Base-by-base conservation (phyloP, 1,284 basidiomycete species). In the Trichosporon inkin region DNA sequence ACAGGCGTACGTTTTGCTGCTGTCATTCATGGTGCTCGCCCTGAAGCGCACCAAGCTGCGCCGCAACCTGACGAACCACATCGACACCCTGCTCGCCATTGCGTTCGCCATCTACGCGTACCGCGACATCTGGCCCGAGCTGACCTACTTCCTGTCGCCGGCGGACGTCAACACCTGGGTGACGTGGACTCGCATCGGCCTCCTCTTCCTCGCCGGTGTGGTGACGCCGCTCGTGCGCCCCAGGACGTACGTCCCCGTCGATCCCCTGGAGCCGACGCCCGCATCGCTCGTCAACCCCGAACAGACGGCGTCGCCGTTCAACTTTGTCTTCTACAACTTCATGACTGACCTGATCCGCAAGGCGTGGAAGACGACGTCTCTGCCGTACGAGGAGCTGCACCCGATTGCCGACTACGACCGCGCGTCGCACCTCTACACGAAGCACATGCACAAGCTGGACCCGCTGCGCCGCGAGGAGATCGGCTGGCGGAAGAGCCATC, bases 41-140 rank as follows among this genome's bases (percentile, higher is more conserved):
- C 65, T 76, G 11, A 63, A 67, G 10, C 68, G 67, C 3, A 69
- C 67, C n/a, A 71, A 69, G 36, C 62, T 72, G 17, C 72, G 73
- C 35, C 65, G 69, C 16, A 68, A 71, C 32, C 63, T 77, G 44
- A 74, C 73, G 41, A 65, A 66, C 20, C 75, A 77, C 53, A 66
- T 76, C 39, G 72, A 77, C 60, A 60, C 76, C 1, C 67, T 85
- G 10, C 68, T 80, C 24, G 75, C 81, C 44, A 52, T 79, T 55
- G 78, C 78, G 0, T 82, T 80, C 66, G 67, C 57, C 2, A 76
- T 83, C 14, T 87, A 84, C 70, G 73, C 78, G 10, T 86, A 86
- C 70, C 82, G 86, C n/a, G 86, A 88, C 71, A 58, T 88, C 19
- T 84, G 81, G 73, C 86, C 87, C 10, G 70, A 86, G 6, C 77